Base-by-base conservation (phyloP, 495 filamentous ascomycete genomes). In the Lepidopterella palustris region DNA sequence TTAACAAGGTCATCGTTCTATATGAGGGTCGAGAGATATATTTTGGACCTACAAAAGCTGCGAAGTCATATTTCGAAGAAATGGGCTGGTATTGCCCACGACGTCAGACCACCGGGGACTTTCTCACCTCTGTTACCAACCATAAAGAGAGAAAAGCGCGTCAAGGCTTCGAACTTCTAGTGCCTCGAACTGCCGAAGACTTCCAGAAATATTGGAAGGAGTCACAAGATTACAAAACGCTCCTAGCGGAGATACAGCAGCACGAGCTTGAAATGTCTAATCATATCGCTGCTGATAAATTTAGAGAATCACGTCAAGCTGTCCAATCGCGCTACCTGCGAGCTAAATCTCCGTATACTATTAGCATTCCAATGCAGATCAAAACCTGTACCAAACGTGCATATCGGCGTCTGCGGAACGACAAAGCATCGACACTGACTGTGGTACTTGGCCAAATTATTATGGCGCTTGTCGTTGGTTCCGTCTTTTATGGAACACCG, bases 11-110 rank as follows among this genome's bases (percentile, higher is more conserved):
- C 15, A 78, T 83, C 24, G 83, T 92, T 11, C 73, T 92, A 11
- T 92, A 92, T 64, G 87, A 91, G 68, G 88, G 88, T 23, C 82
- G 86, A 28, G 87, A 92, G 66, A 92, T 93, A 59, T 92, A 84
- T 72, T 92, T 91, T 60, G 88, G 88, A 3, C 74, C 71, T 13
- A 80, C 83, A 10, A 64, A 72, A 51, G 77, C 77, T 28, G 88
- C 87, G 6, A 86, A 79, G 66, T 77, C 80, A 39, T 91, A 84
- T 70, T 92, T 92, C 59, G 68, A 82, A 48, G 74, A 87, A 40
- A 84, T 92, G 70, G 88, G 89, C 13, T 92, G 89, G 66, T 75
- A 85, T 9, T 90, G 87, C 62, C 84, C 87, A 1, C 73, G 79
- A 24, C 82, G 88, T 56, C 83, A 87, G 64, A 91, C 88, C 1